A percentile compares a stretch with the other conserved stretches of the same genome.
Conservation (phyloP, 2,329 filamentous ascomycete genomes). For the Pseudonectria buxi region DNA sequence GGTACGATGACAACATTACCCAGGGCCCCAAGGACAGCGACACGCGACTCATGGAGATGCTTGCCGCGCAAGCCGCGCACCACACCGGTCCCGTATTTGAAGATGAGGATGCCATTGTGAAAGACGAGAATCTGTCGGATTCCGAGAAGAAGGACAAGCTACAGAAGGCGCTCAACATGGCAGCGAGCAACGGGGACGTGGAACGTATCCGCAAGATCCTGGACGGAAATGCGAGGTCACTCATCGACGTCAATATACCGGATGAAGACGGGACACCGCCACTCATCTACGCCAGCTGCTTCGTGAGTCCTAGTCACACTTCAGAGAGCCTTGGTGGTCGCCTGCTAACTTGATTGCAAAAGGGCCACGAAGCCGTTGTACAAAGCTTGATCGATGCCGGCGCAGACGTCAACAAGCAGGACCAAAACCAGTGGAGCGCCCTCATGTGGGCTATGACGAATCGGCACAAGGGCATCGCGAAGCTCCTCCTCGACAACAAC, state of each 20-base stretch:
- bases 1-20: slow-evolving; percentile 56
- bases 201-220: slow-evolving; percentile 72
- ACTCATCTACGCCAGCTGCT: slow-evolving; percentile 95
- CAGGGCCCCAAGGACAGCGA: slow-evolving; percentile 68
- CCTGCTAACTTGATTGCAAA: slow-evolving; percentile 4
- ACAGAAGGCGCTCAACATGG: slow-evolving; percentile 88
- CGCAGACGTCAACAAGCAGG: slow-evolving; percentile 84
- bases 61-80: slow-evolving; percentile 83
- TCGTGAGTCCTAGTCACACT: slow-evolving; percentile 51
- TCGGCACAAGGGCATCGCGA: slow-evolving; percentile 90
- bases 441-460: slow-evolving; percentile 99
- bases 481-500: slow-evolving; percentile 83
- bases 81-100: slow-evolving; percentile 65
- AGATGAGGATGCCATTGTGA: slow-evolving; percentile 72
- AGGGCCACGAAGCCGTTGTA: slow-evolving; percentile 88
- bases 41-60: slow-evolving; percentile 86
- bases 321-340: background rate
- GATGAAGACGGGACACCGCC: slow-evolving; percentile 96
- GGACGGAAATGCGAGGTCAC: slow-evolving; percentile 63
- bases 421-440: slow-evolving; percentile 94
- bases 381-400: slow-evolving; percentile 76
- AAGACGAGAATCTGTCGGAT: slow-evolving; percentile 65
- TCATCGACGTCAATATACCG: slow-evolving; percentile 76
- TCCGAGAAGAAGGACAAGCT: slow-evolving; percentile 73
- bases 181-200: slow-evolving; percentile 91